phyloP scores from a whole-genome alignment of 1,284 basidiomycete genomes.

The Sphagnurus paluster region DNA sequence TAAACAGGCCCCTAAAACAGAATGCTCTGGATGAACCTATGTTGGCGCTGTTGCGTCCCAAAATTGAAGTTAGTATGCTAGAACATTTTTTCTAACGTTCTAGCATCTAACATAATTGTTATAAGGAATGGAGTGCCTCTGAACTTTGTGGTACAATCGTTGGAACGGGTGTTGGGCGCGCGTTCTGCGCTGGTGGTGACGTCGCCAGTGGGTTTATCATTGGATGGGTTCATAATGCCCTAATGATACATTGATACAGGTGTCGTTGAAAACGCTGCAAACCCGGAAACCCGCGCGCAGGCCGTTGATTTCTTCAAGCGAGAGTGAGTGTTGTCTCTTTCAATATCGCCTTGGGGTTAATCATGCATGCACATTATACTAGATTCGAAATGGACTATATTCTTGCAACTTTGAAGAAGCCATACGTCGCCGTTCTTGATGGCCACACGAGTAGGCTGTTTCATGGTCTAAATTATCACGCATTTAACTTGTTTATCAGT shows the following conservation, averaged over 20 bases:
- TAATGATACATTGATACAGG: slow-evolving; percentile 36
- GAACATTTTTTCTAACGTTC: slow-evolving; percentile 11
- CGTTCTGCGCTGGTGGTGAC: slow-evolving; percentile 96
- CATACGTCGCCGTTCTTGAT: slow-evolving; percentile 90
- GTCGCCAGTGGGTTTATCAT: slow-evolving; percentile 66
- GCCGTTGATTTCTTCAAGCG: slow-evolving; percentile 88
- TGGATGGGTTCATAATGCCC: slow-evolving; percentile 10
- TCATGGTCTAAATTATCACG: neutral
- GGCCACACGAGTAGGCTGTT: slow-evolving; percentile 81
- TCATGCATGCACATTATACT: neutral
- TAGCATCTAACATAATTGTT: slow-evolving; percentile 13
- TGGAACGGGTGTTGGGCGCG: slow-evolving; percentile 75
- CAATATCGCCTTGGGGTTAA: slow-evolving; percentile 6
- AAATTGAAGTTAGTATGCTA: slow-evolving; percentile 62
- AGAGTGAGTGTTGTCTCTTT: slow-evolving; percentile 57
- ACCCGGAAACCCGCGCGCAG: slow-evolving; percentile 51
- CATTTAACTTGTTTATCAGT: slow-evolving; percentile 50
- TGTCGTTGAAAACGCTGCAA: slow-evolving; percentile 51
- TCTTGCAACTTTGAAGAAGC: slow-evolving; percentile 79
- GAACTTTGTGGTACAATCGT: slow-evolving; percentile 78
- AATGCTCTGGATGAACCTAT: slow-evolving; percentile 89
- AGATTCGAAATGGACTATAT: slow-evolving; percentile 91
- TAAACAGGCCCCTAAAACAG: slow-evolving; percentile 83
- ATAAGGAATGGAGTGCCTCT: slow-evolving; percentile 79
- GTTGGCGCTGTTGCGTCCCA: slow-evolving; percentile 72